These are phyloP conservation scores for Exophiala spinifera DNA, from an alignment of 2,329 filamentous ascomycete genomes.

Conservation along the genomic window DNA sequence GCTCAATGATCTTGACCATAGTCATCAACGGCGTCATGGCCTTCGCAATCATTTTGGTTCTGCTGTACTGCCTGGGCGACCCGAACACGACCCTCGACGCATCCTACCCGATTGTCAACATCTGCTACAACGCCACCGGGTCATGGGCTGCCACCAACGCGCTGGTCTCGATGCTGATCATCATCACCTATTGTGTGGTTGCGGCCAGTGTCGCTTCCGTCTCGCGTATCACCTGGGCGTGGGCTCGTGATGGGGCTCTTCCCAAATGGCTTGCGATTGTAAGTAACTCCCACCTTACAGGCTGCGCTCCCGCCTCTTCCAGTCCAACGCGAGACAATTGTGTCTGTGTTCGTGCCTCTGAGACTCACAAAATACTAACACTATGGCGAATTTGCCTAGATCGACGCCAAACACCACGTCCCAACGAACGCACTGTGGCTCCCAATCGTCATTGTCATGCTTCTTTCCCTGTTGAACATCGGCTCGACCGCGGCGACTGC, in stretches of 20 bases:
- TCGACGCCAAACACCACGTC: slow-evolving; percentile 36
- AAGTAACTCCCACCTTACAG: background rate
- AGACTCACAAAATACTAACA: background rate
- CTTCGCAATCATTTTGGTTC: slow-evolving; percentile 41
- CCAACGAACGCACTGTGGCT: slow-evolving; percentile 41
- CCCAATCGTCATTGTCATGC: slow-evolving; percentile 35
- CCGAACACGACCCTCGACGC: slow-evolving; percentile 35
- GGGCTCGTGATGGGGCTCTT: slow-evolving; percentile 48
- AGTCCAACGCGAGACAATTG: too few relatives aligned
- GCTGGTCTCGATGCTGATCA: slow-evolving; percentile 39
- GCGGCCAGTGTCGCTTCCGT: slow-evolving; percentile 47
- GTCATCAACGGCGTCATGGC: slow-evolving; percentile 44
- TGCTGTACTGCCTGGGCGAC: slow-evolving; percentile 46
- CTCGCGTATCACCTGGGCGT: slow-evolving; percentile 50
- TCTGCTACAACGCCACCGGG: slow-evolving; percentile 41
- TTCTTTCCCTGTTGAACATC: slow-evolving; percentile 42
- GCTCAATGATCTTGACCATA: slow-evolving; percentile 45
- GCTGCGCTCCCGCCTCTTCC: too few relatives aligned
- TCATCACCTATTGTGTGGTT: slow-evolving; percentile 40
- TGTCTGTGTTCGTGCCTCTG: background rate
- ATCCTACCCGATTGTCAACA: slow-evolving; percentile 44
- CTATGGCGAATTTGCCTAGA: slow-evolving; percentile 21
- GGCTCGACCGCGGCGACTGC: slow-evolving; percentile 36
- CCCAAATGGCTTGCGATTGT: slow-evolving; percentile 39
- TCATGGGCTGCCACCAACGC: slow-evolving; percentile 42